Evolutionary conservation across 805 yeast genomes (phyloP).

Genomic region (Torulaspora delbrueckii): DNA sequence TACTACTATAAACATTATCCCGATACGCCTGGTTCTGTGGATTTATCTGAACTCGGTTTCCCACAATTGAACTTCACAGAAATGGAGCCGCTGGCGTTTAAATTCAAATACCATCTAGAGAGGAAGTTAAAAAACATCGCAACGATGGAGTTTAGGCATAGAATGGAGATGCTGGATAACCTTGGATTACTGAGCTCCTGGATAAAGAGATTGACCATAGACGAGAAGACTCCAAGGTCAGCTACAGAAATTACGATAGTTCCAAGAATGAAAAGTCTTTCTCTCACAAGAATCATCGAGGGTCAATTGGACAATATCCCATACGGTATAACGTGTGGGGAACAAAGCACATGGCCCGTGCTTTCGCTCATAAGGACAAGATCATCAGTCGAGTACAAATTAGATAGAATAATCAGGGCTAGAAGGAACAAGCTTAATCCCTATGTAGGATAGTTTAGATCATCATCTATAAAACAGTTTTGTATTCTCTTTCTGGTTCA

Average conservation of each 20-base stretch:
- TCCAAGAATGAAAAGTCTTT: constrained; percentile 71
- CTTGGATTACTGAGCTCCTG: constrained; percentile 68
- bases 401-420: constrained; percentile 62
- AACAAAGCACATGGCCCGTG: constrained; percentile 88
- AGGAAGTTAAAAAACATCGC: constrained; percentile 49
- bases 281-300: constrained; percentile 74
- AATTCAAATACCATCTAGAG: constrained; percentile 34
- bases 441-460: constrained; percentile 5
- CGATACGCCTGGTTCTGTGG: constrained; percentile 30
- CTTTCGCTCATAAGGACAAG: constrained; percentile 80
- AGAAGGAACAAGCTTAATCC: constrained; percentile 23
- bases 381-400: constrained; percentile 82
- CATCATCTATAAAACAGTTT: constrained; percentile 39
- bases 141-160: constrained; percentile 77
- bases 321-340: constrained; percentile 89
- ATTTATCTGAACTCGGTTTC: constrained; percentile 19
- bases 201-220: constrained; percentile 72
- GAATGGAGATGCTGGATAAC: constrained; percentile 74
- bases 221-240: constrained; percentile 77
- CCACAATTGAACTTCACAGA: constrained; percentile 33
- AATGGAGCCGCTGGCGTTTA: constrained; percentile 36
- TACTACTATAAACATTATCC: constrained; percentile 38
- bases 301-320: constrained; percentile 74
- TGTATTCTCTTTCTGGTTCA: constrained; percentile 51
- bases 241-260: constrained; percentile 86